Conservation (phyloP, 306 rosid species). For the Begonia masoniana region DNA sequence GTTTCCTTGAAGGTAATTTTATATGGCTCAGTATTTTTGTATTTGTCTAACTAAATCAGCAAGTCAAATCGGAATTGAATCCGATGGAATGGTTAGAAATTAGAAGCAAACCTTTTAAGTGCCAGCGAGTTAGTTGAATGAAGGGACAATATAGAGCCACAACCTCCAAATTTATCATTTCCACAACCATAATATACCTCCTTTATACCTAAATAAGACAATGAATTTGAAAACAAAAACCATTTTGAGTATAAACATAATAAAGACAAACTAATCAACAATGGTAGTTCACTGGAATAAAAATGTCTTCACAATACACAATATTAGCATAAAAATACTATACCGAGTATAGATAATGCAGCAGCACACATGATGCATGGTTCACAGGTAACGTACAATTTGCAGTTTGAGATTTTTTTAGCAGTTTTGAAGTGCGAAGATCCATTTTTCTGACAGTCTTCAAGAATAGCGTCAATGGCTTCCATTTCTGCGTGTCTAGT, state of each 20-base stretch:
- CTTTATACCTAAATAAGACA: constrained; percentile 37
- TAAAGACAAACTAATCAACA: too few relatives aligned
- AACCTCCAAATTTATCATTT: constrained; percentile 96
- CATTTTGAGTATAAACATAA: too few relatives aligned
- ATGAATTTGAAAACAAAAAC: too few relatives aligned
- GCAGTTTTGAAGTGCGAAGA: constrained; percentile 50
- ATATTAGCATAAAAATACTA: constrained; percentile 4
- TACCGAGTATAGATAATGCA: constrained; percentile 65
- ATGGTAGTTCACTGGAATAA: too few relatives aligned
- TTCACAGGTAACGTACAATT: constrained; percentile 86
- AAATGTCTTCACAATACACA: background rate
- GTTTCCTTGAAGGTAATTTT: too few relatives aligned
- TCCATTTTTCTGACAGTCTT: constrained; percentile 57
- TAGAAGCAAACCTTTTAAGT: constrained; percentile 33
- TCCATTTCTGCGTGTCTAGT: constrained; percentile 99
- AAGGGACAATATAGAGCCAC: constrained; percentile 82
- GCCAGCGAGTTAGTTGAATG: constrained; percentile 31
- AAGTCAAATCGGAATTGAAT: background rate
- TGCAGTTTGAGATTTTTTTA: constrained; percentile 45
- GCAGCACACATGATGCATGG: constrained; percentile 97
- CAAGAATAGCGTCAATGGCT: constrained; percentile 66
- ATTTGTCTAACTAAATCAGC: background rate
- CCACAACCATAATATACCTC: constrained; percentile 84
- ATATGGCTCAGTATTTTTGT: too few relatives aligned
- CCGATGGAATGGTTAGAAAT: constrained; percentile 6